These are phyloP conservation scores for Calendula officinalis DNA, from an alignment of 129 eudicot genomes.

Conservation along the genomic window DNA sequence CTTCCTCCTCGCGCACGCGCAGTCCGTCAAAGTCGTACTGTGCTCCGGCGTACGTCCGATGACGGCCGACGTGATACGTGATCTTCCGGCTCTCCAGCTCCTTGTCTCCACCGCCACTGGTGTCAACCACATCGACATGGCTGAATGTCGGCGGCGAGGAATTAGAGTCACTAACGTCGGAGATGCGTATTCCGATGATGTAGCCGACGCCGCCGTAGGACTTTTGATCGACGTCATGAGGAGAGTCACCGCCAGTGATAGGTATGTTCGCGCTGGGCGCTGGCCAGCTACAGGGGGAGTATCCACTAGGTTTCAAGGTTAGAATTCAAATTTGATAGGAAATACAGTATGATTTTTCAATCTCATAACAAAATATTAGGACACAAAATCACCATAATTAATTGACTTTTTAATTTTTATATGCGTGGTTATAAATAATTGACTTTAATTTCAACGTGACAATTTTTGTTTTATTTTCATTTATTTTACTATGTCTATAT, in stretches of 20 bases:
- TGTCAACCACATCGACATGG: constrained; percentile 27
- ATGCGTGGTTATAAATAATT: too few relatives aligned
- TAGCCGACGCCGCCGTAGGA: constrained; percentile 30
- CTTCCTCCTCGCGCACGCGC: constrained; percentile 12
- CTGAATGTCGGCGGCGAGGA: constrained; percentile 17
- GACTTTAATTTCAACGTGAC: too few relatives aligned
- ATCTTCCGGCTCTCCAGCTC: constrained; percentile 22
- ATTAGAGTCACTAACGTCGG: constrained; percentile 19
- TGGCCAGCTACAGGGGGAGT: constrained; percentile 12
- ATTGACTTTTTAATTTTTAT: too few relatives aligned
- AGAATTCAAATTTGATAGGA: neutral
- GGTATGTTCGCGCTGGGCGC: constrained; percentile 24
- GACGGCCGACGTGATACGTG: constrained; percentile 13
- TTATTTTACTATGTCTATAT: too few relatives aligned
- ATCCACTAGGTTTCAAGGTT: constrained; percentile 32
- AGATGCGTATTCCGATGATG: constrained; percentile 34
- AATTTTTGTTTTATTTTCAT: too few relatives aligned
- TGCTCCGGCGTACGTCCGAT: constrained; percentile 20
- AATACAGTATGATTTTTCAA: too few relatives aligned
- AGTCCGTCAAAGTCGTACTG: constrained; percentile 19
- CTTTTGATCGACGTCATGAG: constrained; percentile 29
- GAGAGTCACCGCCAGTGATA: constrained; percentile 21
- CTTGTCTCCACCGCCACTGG: constrained; percentile 22
- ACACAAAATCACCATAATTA: too few relatives aligned
- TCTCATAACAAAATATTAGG: too few relatives aligned